phyloP scores from a whole-genome alignment of 2,329 filamentous ascomycete species.

The Penicillium vulpinum region DNA sequence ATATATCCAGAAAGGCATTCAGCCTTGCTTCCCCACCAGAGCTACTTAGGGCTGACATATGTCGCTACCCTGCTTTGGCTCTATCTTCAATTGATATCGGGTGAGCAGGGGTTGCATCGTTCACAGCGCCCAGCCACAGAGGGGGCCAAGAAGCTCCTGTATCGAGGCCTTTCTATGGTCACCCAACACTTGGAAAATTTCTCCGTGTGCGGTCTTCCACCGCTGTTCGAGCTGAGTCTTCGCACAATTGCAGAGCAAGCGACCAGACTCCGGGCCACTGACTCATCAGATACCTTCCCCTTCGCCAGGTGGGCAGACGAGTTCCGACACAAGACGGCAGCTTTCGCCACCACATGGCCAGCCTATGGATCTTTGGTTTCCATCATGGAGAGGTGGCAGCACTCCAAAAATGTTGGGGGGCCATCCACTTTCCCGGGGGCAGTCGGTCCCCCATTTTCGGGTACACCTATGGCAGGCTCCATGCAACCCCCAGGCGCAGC shows the following conservation, averaged over 20 bases:
- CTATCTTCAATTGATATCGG: constrained; percentile 35
- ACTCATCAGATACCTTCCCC: constrained; percentile 33
- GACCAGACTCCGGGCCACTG: constrained; percentile 31
- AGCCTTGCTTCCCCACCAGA: constrained; percentile 42
- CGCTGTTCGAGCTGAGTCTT: constrained; percentile 39
- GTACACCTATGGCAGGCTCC: constrained; percentile 1
- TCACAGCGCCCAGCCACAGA: constrained; percentile 37
- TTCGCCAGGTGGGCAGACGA: constrained; percentile 38
- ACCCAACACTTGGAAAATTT: constrained; percentile 43
- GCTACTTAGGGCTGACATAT: constrained; percentile 40
- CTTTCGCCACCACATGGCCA: constrained; percentile 35
- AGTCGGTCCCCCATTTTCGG: background rate
- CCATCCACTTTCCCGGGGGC: constrained; percentile 11
- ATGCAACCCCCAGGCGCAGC: constrained; percentile 12
- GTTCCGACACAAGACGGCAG: constrained; percentile 30
- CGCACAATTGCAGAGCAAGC: constrained; percentile 40
- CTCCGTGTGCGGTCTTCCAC: constrained; percentile 37
- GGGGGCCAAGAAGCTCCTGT: constrained; percentile 40
- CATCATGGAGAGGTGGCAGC: constrained; percentile 32
- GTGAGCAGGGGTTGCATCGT: constrained; percentile 32
- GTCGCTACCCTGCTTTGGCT: constrained; percentile 39
- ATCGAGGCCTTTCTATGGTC: constrained; percentile 36
- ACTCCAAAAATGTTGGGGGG: constrained; percentile 18
- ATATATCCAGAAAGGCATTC: constrained; percentile 40
- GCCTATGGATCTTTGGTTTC: constrained; percentile 35